Conservation (phyloP, 352 stramenopile genomes). For the Globisporangium cederbergense region DNA sequence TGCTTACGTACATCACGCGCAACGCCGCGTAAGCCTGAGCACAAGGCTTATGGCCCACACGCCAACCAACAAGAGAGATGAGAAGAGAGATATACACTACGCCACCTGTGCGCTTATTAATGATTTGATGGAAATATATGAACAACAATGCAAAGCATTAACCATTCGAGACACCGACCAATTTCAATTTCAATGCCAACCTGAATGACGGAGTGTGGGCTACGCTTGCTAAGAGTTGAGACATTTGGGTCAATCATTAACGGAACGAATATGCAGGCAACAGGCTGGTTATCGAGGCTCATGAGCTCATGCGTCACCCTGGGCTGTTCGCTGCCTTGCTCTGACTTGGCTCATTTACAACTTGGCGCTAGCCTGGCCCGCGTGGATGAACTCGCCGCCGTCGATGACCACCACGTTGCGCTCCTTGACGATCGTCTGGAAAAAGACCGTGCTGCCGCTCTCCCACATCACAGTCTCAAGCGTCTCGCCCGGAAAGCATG, state of each 20-base stretch:
- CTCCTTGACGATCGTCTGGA: conserved; percentile 76
- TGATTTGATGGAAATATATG: conserved; percentile 20
- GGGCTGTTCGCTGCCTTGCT: background rate
- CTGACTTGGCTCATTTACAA: conserved; percentile 8
- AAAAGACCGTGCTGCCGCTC: conserved; percentile 47
- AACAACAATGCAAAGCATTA: conserved; percentile 19
- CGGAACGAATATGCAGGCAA: background rate
- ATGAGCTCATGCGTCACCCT: background rate
- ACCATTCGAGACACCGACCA: conserved; percentile 4
- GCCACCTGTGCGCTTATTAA: conserved; percentile 10
- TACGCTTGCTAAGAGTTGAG: background rate
- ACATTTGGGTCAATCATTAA: background rate
- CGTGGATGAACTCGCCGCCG: conserved; percentile 73
- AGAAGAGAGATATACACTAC: conserved; percentile 13
- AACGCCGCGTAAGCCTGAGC: conserved; percentile 4
- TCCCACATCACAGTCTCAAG: conserved; percentile 86
- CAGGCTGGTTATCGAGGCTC: background rate
- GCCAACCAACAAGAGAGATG: background rate
- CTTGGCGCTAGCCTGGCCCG: conserved; percentile 8
- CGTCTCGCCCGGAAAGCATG: conserved; percentile 83
- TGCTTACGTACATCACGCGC: conserved; percentile 93
- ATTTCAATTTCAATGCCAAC: background rate
- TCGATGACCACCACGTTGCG: conserved; percentile 74
- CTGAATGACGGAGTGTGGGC: background rate
- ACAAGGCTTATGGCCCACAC: background rate